phyloP scores from a whole-genome alignment of 1,284 basidiomycete species.

The Ceraceosorus guamensis region DNA sequence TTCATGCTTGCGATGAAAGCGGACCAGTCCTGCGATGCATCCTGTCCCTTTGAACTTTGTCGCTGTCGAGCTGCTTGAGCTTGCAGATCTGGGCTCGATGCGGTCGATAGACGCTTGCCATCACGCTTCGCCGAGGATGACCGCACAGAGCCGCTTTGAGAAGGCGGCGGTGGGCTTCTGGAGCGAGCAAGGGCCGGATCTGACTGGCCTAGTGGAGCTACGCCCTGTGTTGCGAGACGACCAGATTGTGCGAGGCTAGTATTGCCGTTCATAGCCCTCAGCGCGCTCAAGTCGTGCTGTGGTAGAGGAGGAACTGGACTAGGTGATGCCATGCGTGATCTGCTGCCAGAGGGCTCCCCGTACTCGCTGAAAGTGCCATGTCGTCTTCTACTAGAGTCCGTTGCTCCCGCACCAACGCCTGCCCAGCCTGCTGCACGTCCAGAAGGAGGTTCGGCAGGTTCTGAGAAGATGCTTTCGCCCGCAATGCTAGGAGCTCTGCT shows the following conservation, averaged over 20 bases:
- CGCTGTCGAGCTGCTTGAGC: too few species aligned
- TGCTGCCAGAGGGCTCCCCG: too few species aligned
- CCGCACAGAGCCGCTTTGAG: neutral
- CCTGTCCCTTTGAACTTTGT: too few species aligned
- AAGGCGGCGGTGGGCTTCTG: neutral
- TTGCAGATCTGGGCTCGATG: neutral
- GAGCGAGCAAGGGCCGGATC: conserved; percentile 10
- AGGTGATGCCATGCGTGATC: neutral
- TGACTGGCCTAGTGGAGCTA: conserved; percentile 29
- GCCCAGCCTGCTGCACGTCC: neutral
- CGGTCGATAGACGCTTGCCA: neutral
- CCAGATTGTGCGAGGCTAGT: neutral
- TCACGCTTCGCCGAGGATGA: neutral
- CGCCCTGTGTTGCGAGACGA: conserved; percentile 12
- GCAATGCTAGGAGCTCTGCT: conserved; percentile 29
- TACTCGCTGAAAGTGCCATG: neutral
- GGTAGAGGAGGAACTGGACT: conserved; percentile 18
- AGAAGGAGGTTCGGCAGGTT: conserved; percentile 14
- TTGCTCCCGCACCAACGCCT: neutral
- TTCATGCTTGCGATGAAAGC: conserved; percentile 36
- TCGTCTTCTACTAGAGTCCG: neutral
- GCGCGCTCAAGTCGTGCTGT: conserved; percentile 3
- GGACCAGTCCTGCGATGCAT: conserved; percentile 28
- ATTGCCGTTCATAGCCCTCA: conserved; percentile 16
- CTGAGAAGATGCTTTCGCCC: conserved; percentile 34